Evolutionary conservation across 768 basidiomycete genomes (phyloP).

Genomic region (Termitomyces sp.): DNA sequence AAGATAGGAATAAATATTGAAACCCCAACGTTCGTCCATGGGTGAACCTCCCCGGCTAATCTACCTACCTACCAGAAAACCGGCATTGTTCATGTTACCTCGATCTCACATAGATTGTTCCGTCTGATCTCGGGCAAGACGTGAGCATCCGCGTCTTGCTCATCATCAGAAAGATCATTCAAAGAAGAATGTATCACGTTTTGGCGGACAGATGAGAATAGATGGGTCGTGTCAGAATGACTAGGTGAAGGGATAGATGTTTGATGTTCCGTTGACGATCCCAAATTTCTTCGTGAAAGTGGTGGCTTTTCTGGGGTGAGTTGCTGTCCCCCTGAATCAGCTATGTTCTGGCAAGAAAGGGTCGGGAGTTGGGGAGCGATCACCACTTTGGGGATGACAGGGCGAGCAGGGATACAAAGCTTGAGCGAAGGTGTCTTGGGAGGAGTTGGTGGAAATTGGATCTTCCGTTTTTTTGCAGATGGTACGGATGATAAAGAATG

Average conservation of each 20-base stretch:
- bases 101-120: slow-evolving; percentile 3
- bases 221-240: neutral
- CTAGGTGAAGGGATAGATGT: neutral
- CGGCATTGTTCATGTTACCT: slow-evolving; percentile 16
- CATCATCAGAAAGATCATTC: slow-evolving; percentile 6
- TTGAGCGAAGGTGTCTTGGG: slow-evolving; percentile 12
- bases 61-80: neutral
- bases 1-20: slow-evolving; percentile 16
- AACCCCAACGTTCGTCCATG: neutral
- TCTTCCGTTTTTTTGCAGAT: slow-evolving; percentile 16
- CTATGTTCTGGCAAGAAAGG: neutral
- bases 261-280: too few relatives aligned
- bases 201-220: neutral
- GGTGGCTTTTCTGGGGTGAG: slow-evolving; percentile 17
- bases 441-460: slow-evolving; percentile 12
- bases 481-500: slow-evolving; percentile 1
- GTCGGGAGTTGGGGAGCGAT: slow-evolving; percentile 12
- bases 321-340: slow-evolving; percentile 1
- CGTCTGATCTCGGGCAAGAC: slow-evolving; percentile 15
- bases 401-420: slow-evolving; percentile 15
- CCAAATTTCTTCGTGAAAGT: neutral
- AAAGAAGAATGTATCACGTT: neutral
- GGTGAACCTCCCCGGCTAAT: too few relatives aligned
- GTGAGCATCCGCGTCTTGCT: slow-evolving; percentile 9
- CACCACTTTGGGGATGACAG: slow-evolving; percentile 10